These are phyloP conservation scores for Sarocladium kiliense DNA, from an alignment of 2,329 filamentous ascomycete species.

Conservation along the genomic window DNA sequence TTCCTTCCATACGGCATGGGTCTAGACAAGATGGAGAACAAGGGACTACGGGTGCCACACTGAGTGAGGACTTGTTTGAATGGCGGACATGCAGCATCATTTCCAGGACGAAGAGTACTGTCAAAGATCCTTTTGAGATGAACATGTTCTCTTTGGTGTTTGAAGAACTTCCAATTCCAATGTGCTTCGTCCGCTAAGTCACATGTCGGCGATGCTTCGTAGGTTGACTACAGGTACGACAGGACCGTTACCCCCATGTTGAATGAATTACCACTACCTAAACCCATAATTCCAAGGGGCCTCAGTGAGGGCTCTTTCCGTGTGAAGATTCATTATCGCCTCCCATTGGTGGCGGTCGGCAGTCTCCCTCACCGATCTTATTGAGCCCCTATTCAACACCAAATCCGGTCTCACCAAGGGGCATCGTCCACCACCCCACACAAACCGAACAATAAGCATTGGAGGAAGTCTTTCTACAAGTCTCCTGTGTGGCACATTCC, in stretches of 20 bases:
- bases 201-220: too few species aligned
- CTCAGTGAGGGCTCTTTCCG: too few species aligned
- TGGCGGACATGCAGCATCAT: background rate
- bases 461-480: background rate
- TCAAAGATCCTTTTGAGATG: too few species aligned
- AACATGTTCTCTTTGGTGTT: too few species aligned
- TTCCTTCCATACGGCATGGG: background rate
- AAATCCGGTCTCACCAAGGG: background rate
- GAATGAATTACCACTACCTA: too few species aligned
- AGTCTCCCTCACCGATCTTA: background rate
- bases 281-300: too few species aligned
- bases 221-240: too few species aligned
- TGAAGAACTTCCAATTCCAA: too few species aligned
- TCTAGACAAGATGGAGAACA: slow-evolving; percentile 1
- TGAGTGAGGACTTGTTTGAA: background rate
- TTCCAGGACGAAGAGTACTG: too few species aligned
- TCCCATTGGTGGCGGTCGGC: background rate
- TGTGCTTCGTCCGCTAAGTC: too few species aligned
- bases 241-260: too few species aligned
- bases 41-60: background rate
- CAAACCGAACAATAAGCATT: background rate
- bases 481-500: background rate
- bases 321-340: background rate
- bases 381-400: slow-evolving; percentile 6
- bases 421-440: background rate